Evolutionary conservation across 2,329 filamentous ascomycete genomes (phyloP), one percentile per base, ranked within the genome.

Genomic region (Aspergillus terreus): DNA sequence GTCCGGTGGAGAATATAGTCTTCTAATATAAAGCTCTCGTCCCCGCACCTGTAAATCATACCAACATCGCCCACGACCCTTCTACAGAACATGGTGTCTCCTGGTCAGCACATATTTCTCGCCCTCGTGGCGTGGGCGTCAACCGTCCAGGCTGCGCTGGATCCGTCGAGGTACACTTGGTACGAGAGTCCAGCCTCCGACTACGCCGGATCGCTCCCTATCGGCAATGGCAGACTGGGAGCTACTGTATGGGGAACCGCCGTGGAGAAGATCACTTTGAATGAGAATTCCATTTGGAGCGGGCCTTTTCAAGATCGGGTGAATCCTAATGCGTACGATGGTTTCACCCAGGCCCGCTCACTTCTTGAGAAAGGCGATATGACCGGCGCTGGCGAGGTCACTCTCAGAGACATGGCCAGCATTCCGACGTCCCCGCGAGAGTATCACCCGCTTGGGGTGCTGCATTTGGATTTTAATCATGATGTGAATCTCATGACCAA

Each of bases 271-370:
- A 7, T 62, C 25, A 58, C 58, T 4, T 15, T 62, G 17, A 59
- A 59, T n/a, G 59, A 62, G 49, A 55, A 60, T 36, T 54, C 57
- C 19, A 53, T 62, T 33, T 62, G 58, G 59, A 53, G 47, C 19
- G 58, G 59, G 1, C 55, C 58, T 4, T 53, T 61, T 23, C 25
- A 51, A 23, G 48, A 61, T 27, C 50, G 58, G 0, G 47, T 50
- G 6, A 55, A 56, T n/a, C 47, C 54, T 1, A 42, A 52, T 11
- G 44, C 55, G 1, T 48, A 43, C 6, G 43, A 40, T 0, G 51
- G 44, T 3, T 17, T 56, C 2, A 30, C 30, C 0, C 15, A 43
- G 1, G 54, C 47, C 1, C 42, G 56, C 1, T 27, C 42, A 3
- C 19, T 57, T 19, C 49, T 58, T 1, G 25, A 54, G 3, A 14